Percentiles rank a stretch among this genome's conserved stretches.
phyloP scores from a whole-genome alignment of 495 filamentous ascomycete genomes.

The Evernia prunastri region DNA sequence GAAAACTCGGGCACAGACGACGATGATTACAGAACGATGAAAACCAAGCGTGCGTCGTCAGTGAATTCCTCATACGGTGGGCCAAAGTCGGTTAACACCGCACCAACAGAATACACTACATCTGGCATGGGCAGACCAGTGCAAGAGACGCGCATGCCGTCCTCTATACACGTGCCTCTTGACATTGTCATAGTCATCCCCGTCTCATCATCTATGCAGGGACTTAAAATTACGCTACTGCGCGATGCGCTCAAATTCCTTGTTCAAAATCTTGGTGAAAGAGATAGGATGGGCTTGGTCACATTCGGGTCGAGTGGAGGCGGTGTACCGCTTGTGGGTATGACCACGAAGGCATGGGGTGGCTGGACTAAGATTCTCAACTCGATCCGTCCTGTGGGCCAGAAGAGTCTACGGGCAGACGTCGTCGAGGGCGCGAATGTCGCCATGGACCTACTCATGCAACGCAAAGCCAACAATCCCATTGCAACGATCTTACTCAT shows the following conservation, averaged over 20 bases:
- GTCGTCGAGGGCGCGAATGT: slow-evolving; percentile 98
- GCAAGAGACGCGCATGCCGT: slow-evolving; percentile 45
- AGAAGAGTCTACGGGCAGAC: slow-evolving; percentile 93
- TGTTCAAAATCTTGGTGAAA: slow-evolving; percentile 82
- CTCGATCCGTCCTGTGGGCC: slow-evolving; percentile 87
- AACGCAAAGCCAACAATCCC: slow-evolving; percentile 92
- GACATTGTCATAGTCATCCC: slow-evolving; percentile 97
- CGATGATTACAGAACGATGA: slow-evolving; percentile 72
- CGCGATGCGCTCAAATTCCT: slow-evolving; percentile 93
- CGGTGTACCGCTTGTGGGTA: slow-evolving; percentile 91
- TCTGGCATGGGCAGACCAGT: slow-evolving; percentile 37
- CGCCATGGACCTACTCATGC: slow-evolving; percentile 98
- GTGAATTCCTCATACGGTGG: slow-evolving; percentile 81
- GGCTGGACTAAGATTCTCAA: slow-evolving; percentile 86
- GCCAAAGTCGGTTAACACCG: slow-evolving; percentile 65
- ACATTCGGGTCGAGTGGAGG: slow-evolving; percentile 95
- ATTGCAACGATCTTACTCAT: slow-evolving; percentile 95
- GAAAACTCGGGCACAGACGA: slow-evolving; percentile 83
- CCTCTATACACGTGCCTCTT: slow-evolving; percentile 79
- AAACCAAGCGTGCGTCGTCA: slow-evolving; percentile 77
- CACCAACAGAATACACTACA: slow-evolving; percentile 73
- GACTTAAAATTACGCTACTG: slow-evolving; percentile 91
- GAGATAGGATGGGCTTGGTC: slow-evolving; percentile 93
- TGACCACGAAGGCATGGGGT: slow-evolving; percentile 89
- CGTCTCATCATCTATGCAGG: slow-evolving; percentile 97